Percentiles rank a stretch among this genome's conserved stretches.
phyloP scores from a whole-genome alignment of 495 filamentous ascomycete genomes.

The Neurospora cerealis region DNA sequence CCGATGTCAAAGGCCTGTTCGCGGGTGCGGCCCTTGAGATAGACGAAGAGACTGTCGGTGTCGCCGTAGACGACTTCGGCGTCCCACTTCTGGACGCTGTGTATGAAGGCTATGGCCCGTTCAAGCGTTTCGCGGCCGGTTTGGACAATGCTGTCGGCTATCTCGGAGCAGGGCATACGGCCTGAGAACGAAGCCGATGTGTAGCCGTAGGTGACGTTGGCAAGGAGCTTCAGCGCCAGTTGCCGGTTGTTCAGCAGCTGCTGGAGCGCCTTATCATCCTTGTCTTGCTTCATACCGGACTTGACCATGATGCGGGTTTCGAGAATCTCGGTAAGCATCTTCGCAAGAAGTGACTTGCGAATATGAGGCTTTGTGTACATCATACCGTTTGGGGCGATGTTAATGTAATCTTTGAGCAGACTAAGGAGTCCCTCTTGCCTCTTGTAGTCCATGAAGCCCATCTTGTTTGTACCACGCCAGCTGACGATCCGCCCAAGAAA shows the following conservation, averaged over 20 bases:
- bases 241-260: constrained; percentile 89
- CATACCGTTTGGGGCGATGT: constrained; percentile 92
- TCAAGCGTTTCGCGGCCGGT: constrained; percentile 90
- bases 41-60: constrained; percentile 92
- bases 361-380: constrained; percentile 84
- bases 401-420: constrained; percentile 76
- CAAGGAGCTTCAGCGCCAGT: constrained; percentile 90
- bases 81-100: constrained; percentile 75
- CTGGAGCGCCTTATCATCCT: constrained; percentile 79
- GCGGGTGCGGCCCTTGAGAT: constrained; percentile 75
- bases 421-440: constrained; percentile 64
- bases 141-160: constrained; percentile 96
- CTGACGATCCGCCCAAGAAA: constrained; percentile 75
- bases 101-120: constrained; percentile 85
- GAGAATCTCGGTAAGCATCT: constrained; percentile 93
- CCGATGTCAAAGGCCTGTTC: constrained; percentile 89
- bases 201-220: constrained; percentile 97
- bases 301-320: constrained; percentile 99
- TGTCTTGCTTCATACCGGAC: constrained; percentile 89
- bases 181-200: constrained; percentile 93
- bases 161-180: constrained; percentile 94
- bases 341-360: constrained; percentile 82
- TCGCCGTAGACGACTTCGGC: constrained; percentile 98
- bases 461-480: constrained; percentile 88
- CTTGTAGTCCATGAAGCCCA: constrained; percentile 83